Conservation (phyloP, 257 asterid genomes). For the Coffea eugenioides region DNA sequence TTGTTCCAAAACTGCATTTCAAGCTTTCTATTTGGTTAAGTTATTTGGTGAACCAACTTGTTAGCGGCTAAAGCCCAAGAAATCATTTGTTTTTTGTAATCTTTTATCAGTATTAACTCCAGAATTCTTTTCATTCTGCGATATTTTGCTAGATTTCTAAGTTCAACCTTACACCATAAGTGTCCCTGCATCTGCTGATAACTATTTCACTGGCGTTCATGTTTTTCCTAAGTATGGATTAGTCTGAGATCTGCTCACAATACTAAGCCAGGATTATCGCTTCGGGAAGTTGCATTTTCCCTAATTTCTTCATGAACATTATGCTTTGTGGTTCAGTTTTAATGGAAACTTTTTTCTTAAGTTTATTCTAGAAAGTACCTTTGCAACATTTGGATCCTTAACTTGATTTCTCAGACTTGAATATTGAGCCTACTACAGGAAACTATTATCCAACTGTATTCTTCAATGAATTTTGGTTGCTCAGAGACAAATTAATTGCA, state of each 20-base stretch:
- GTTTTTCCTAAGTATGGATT: background rate
- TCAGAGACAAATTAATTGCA: slow-evolving; percentile 68
- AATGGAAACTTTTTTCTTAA: background rate
- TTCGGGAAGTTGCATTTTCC: background rate
- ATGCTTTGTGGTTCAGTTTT: background rate
- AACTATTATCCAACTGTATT: slow-evolving; percentile 80
- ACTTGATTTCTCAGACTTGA: slow-evolving; percentile 60
- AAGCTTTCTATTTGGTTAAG: too few species aligned
- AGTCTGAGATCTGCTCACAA: background rate
- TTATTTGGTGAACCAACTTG: background rate
- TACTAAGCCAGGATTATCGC: background rate
- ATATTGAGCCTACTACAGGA: slow-evolving; percentile 70
- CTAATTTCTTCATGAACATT: background rate
- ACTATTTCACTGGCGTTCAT: too few species aligned
- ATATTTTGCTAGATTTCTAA: background rate
- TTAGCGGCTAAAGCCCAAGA: background rate
- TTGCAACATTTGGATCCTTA: slow-evolving; percentile 37
- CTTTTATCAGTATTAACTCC: background rate
- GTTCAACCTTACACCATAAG: background rate
- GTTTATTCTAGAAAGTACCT: background rate
- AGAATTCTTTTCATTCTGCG: background rate
- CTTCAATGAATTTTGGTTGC: slow-evolving; percentile 98
- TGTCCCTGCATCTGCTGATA: background rate
- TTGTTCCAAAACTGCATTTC: background rate
- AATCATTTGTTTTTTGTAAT: background rate